Evolutionary conservation across 2,329 filamentous ascomycete species (phyloP).

Genomic region (Diplodia intermedia): DNA sequence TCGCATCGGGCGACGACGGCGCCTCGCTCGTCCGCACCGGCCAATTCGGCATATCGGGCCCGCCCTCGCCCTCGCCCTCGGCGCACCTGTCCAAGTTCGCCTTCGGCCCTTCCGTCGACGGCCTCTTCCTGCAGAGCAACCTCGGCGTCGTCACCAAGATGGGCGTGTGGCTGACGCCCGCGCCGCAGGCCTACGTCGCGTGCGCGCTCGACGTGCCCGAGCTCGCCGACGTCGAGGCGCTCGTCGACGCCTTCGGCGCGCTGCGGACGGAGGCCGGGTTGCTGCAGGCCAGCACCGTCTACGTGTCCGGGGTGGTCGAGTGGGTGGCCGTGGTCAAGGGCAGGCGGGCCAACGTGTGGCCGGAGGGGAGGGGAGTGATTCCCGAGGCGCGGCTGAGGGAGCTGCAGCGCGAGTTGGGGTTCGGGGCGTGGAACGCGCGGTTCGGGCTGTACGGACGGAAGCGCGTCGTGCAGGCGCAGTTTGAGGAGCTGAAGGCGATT

Average conservation of each 20-base stretch:
- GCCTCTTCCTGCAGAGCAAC: slow-evolving; percentile 47
- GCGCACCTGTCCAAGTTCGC: slow-evolving; percentile 46
- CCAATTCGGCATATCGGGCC: slow-evolving; percentile 52
- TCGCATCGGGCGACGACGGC: slow-evolving; percentile 48
- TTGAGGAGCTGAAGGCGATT: slow-evolving; percentile 45
- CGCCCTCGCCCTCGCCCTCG: slow-evolving; percentile 37
- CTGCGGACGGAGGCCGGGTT: slow-evolving; percentile 49
- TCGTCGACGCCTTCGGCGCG: slow-evolving; percentile 58
- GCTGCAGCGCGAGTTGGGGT: slow-evolving; percentile 49
- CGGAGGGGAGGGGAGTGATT: slow-evolving; percentile 42
- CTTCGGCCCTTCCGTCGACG: slow-evolving; percentile 48
- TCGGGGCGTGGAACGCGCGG: slow-evolving; percentile 58
- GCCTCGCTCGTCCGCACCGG: slow-evolving; percentile 48
- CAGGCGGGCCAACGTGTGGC: slow-evolving; percentile 43
- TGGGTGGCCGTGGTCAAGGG: slow-evolving; percentile 51
- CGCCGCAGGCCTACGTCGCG: slow-evolving; percentile 57
- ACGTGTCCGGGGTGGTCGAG: slow-evolving; percentile 50
- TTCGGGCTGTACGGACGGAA: slow-evolving; percentile 45
- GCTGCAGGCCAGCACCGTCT: slow-evolving; percentile 52
- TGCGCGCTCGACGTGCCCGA: slow-evolving; percentile 55
- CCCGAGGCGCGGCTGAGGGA: slow-evolving; percentile 50
- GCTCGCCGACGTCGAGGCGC: slow-evolving; percentile 57
- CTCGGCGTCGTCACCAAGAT: slow-evolving; percentile 55
- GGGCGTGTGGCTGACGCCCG: slow-evolving; percentile 62
- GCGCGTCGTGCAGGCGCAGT: slow-evolving; percentile 42